Base-by-base conservation (phyloP, 306 rosid species). In the Cicer bijugum region DNA sequence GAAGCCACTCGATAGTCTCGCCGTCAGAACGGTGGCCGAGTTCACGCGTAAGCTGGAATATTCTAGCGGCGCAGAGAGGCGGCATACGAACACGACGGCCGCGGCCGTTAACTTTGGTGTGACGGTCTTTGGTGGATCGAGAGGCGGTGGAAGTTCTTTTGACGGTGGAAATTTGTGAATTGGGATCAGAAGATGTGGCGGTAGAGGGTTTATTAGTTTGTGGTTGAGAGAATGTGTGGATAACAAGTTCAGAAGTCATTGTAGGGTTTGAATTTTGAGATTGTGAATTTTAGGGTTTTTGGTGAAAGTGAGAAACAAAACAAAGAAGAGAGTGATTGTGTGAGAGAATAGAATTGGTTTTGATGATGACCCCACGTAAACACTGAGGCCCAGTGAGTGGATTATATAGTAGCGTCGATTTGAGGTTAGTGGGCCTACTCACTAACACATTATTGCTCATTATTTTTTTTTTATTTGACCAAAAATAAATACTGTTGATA, bases 1-100 rank as follows among this genome's bases (percentile, higher is more conserved):
- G 92, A 9, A 93, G 91, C 98, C 98, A 93, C 88, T 93, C 92
- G 55, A 93, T 91, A 9, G 97, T 93, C 83, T 93, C 94, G 20
- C 97, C 98, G 80, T 94, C 98, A 78, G 97, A 91, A 19, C 98
- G 96, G 83, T 94, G 98, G 46, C 97, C 92, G 9, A 94, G 91
- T 79, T 94, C 97, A 12, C 98, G 90, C 0, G 98, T 91, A 10
- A 94, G 89, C 82, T 94, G 97, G 84, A 91, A 94, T 37, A 94
- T 89, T 7, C 97, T 78, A 1, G 98, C 96, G 19, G 98, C 96
- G 42, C 96, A 89, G 78, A 94, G 91, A 1, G 97, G 92, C 2
- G 98, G 97, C 98, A 94, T 94, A 6, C 98, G 91, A 42, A 94
- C 88, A 1, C 97, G 89, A 20, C 97, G 97, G 19, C 98, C 97